A percentile compares a stretch with the other conserved stretches of the same genome.
Evolutionary conservation across 2,329 filamentous ascomycete species (phyloP).

Genomic region (Hansfordia pulvinata): DNA sequence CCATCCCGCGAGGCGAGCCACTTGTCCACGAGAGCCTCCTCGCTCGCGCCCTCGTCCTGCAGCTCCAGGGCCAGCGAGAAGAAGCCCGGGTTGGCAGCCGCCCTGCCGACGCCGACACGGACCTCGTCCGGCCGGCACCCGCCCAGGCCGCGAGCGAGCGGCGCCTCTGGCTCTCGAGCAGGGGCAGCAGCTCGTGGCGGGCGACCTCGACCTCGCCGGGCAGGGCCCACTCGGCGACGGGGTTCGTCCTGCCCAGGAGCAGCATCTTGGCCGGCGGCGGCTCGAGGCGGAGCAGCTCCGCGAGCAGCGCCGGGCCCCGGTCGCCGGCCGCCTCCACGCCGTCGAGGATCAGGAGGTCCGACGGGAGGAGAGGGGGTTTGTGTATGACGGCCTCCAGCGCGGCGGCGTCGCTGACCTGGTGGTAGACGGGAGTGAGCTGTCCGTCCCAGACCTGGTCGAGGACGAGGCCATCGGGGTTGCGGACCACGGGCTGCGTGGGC

Average conservation of each 20-base stretch:
- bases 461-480: background rate
- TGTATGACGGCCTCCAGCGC: background rate
- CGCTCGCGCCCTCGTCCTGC: background rate
- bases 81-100: background rate
- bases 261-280: background rate
- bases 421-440: background rate
- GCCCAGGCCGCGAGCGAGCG: background rate
- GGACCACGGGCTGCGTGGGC: background rate
- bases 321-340: background rate
- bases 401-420: background rate
- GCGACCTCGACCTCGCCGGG: background rate
- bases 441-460: slow-evolving; percentile 1
- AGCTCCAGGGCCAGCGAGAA: slow-evolving; percentile 1
- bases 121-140: background rate
- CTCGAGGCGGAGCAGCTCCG: background rate
- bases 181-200: slow-evolving; percentile 1
- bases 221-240: slow-evolving; percentile 1
- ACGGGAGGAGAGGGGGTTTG: background rate
- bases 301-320: background rate
- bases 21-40: slow-evolving; percentile 1
- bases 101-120: background rate
- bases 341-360: background rate
- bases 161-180: slow-evolving; percentile 1
- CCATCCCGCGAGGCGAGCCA: no score
- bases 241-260: background rate